These are phyloP conservation scores for Vitis amurensis DNA, from an alignment of 164 flowering plant genomes.

Conservation along the genomic window DNA sequence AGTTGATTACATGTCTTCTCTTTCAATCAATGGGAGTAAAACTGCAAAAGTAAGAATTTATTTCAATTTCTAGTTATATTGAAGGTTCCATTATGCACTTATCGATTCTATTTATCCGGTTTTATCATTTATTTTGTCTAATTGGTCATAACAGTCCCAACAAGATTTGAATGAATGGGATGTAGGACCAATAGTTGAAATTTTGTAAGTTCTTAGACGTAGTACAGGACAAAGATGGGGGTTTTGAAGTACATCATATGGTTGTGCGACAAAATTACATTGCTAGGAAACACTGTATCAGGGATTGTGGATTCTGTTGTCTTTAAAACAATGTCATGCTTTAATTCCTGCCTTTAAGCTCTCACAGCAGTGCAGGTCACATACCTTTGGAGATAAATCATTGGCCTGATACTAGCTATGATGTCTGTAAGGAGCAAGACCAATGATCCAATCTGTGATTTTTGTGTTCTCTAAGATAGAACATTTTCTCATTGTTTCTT, in stretches of 20 bases:
- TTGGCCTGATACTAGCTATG: not conserved
- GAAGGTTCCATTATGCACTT: not conserved
- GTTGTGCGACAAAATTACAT: no score
- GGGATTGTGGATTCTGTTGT: not conserved
- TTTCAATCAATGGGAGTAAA: slow-evolving; percentile 79
- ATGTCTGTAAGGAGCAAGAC: not conserved
- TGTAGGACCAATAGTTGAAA: no score
- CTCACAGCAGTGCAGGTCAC: not conserved
- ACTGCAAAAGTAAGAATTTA: slow-evolving; percentile 67
- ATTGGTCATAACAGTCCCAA: no score
- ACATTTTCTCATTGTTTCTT: not conserved
- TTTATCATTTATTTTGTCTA: no score
- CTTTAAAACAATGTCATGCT: not conserved
- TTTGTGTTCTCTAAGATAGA: not conserved
- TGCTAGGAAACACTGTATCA: no score
- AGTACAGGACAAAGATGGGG: no score
- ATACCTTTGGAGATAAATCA: not conserved
- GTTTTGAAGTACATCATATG: no score
- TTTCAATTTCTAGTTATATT: not conserved
- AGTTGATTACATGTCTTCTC: slow-evolving; percentile 70
- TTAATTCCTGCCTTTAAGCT: not conserved
- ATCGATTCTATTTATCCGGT: not conserved
- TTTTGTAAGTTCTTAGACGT: no score
- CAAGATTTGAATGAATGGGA: no score
- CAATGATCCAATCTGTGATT: not conserved